Evolutionary conservation across 441 rosid genomes (phyloP), one percentile per base, ranked within the genome.

Genomic region (Populus trichocarpa): DNA sequence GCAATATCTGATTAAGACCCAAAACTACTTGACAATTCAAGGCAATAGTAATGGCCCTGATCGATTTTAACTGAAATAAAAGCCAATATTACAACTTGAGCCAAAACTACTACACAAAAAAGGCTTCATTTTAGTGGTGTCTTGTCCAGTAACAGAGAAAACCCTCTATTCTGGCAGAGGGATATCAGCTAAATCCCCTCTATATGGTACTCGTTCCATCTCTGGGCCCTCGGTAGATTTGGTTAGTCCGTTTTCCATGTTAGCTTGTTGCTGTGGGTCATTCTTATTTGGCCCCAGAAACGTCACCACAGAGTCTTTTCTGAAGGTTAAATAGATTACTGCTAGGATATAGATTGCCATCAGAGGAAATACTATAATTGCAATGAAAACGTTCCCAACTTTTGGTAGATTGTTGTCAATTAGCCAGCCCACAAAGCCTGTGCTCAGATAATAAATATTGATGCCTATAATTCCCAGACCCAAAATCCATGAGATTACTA

Each of bases 401-500:
- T 69, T 86, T 0, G 92, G 91, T 25, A 88, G 75, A 57, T 74
- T 74, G 69, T 80, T 88, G 85, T 88, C 78, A 28, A 84, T 57
- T 25, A 90, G 46, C 93, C 97, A 92, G 7, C 22, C 84, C n/a
- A 89, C 89, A 22, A 92, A 92, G 8, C 80, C 80, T 2, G 90
- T 89, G 83, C 78, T 80, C 4, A 92, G 81, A 81, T 87, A 90
- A 65, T 92, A 92, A 6, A 92, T 33, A 35, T 92, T 92, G 81
- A 92, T 87, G 70, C 92, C 89, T 14, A 88, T 87, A n/a, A 92
- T 80, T 59, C 85, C 86, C 4, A 81, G 13, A 1, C 93, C 93
- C 36, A 92, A 69, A 42, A 86, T 79, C 97, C 97, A 92, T 18
- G 94, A 87, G 57, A 88, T 23, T n/a, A 88, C 84, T 16, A 90